phyloP scores from a whole-genome alignment of 2,329 filamentous ascomycete genomes.

The Fusarium brevicatenulatum region DNA sequence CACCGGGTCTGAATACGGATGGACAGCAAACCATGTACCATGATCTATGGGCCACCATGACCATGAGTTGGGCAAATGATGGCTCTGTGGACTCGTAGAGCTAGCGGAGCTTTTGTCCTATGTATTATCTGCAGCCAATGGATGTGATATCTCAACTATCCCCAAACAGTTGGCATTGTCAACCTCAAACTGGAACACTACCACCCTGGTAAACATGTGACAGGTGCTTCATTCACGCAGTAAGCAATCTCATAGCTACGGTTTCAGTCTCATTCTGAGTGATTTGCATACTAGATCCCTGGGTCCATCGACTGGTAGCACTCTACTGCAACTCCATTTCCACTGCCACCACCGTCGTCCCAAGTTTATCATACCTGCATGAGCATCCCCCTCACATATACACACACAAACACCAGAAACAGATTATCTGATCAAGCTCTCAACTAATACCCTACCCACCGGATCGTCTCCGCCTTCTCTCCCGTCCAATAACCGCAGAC shows the following conservation, averaged over 20 bases:
- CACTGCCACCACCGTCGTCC: background rate
- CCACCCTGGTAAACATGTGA: conserved; percentile 13
- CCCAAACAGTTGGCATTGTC: background rate
- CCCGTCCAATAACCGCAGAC: conserved; percentile 11
- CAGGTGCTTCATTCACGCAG: background rate
- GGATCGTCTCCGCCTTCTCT: conserved; percentile 7
- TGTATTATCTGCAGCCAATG: background rate
- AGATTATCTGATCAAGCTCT: conserved; percentile 16
- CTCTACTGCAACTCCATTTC: background rate
- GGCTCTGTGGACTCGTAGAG: conserved; percentile 5
- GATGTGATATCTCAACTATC: background rate
- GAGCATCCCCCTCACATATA: background rate
- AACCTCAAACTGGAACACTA: background rate
- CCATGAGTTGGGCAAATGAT: conserved; percentile 54
- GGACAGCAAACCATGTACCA: conserved; percentile 48
- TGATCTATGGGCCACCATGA: conserved; percentile 62
- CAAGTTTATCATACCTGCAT: conserved; percentile 13
- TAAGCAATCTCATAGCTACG: background rate
- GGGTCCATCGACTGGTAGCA: background rate
- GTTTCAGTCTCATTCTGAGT: background rate
- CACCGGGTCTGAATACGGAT: conserved; percentile 3
- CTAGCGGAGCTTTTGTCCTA: background rate
- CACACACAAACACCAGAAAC: background rate
- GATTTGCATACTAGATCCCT: background rate
- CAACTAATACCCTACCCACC: conserved; percentile 3